These are phyloP conservation scores for Colletotrichum abscissum DNA, from an alignment of 2,329 filamentous ascomycete species.

Conservation along the genomic window DNA sequence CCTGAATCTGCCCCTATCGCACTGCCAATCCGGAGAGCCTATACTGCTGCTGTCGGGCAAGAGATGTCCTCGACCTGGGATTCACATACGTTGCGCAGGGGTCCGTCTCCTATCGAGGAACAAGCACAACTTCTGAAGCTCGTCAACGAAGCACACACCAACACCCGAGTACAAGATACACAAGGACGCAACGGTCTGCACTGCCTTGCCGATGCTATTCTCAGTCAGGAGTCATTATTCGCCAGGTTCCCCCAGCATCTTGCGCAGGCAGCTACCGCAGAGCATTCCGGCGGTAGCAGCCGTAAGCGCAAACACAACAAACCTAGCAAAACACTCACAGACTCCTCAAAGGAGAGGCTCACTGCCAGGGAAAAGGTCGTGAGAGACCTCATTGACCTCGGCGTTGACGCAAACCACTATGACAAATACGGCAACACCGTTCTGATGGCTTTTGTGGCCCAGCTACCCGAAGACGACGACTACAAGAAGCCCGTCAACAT, in stretches of 20 bases:
- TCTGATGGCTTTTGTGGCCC: slow-evolving; percentile 64
- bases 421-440: slow-evolving; percentile 63
- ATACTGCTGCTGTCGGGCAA: slow-evolving; percentile 30
- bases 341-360: slow-evolving; percentile 48
- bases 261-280: slow-evolving; percentile 41
- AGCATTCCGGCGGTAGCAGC: slow-evolving; percentile 8
- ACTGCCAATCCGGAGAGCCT: slow-evolving; percentile 36
- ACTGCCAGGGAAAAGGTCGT: slow-evolving; percentile 42
- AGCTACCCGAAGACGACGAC: slow-evolving; percentile 62
- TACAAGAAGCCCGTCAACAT: slow-evolving; percentile 58
- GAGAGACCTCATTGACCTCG: slow-evolving; percentile 46
- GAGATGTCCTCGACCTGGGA: slow-evolving; percentile 18
- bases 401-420: slow-evolving; percentile 64
- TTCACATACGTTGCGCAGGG: neutral
- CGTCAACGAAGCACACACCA: slow-evolving; percentile 47
- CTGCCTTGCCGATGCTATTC: slow-evolving; percentile 66
- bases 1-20: slow-evolving; percentile 36
- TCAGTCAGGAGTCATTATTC: slow-evolving; percentile 52
- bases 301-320: slow-evolving; percentile 53
- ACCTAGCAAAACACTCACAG: slow-evolving; percentile 45
- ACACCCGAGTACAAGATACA: slow-evolving; percentile 51
- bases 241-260: slow-evolving; percentile 47
- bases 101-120: slow-evolving; percentile 32
- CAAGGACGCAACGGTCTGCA: slow-evolving; percentile 68
- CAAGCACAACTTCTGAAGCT: slow-evolving; percentile 50